These are phyloP conservation scores for Colletotrichum trifolii DNA, from an alignment of 2,329 filamentous ascomycete genomes.

Conservation along the genomic window DNA sequence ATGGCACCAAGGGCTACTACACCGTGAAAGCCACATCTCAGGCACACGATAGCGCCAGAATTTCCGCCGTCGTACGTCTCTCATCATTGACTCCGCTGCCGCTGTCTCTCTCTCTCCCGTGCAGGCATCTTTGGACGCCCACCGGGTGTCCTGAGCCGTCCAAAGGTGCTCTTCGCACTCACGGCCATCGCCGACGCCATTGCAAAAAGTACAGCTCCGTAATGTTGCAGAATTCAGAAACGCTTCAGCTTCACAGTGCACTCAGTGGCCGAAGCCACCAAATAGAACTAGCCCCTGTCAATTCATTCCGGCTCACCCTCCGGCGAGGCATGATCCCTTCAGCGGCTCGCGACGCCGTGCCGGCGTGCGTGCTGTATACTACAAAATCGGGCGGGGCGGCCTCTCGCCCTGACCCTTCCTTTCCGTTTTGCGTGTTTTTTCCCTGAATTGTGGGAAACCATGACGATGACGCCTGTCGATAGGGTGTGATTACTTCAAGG, in stretches of 20 bases:
- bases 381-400: neutral
- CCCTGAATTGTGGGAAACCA: neutral
- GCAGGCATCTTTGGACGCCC: neutral
- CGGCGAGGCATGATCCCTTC: constrained; percentile 20
- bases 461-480: constrained; percentile 7
- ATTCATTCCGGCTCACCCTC: constrained; percentile 14
- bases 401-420: neutral
- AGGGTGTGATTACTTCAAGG: neutral
- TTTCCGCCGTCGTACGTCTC: no score
- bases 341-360: neutral
- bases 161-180: no score
- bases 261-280: constrained; percentile 15
- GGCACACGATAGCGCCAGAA: no score
- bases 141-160: no score
- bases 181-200: no score
- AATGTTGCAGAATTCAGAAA: neutral
- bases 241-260: no score
- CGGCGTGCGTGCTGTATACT: neutral
- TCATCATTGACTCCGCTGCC: no score
- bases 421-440: neutral
- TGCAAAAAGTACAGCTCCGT: neutral
- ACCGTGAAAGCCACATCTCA: neutral
- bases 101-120: neutral
- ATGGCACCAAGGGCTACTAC: neutral
- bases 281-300: constrained; percentile 19